phyloP scores from a whole-genome alignment of 768 basidiomycete genomes.

The Termitomyces sp. region DNA sequence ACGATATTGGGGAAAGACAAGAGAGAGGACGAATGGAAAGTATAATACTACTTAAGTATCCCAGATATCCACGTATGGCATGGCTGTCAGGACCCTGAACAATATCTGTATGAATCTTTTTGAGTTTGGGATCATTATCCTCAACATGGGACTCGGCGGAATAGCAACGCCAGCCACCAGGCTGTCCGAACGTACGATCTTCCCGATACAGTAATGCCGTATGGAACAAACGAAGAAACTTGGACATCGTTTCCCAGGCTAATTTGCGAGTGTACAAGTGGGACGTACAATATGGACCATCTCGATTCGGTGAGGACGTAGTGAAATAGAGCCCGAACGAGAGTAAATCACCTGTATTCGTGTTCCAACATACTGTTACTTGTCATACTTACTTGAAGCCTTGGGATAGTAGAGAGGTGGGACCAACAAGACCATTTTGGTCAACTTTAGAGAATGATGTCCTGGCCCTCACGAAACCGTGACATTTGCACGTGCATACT shows the following conservation, averaged over 20 bases:
- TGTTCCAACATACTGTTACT: background rate
- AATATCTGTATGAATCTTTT: constrained; percentile 20
- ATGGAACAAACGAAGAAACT: constrained; percentile 13
- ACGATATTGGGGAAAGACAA: constrained; percentile 1
- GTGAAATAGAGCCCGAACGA: background rate
- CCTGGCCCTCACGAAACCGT: background rate
- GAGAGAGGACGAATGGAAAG: constrained; percentile 1
- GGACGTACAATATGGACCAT: background rate
- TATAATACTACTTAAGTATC: constrained; percentile 14
- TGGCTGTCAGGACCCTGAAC: constrained; percentile 19
- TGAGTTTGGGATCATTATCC: constrained; percentile 24
- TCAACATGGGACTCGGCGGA: constrained; percentile 26
- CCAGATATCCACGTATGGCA: constrained; percentile 13
- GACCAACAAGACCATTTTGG: constrained; percentile 20
- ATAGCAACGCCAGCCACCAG: constrained; percentile 17
- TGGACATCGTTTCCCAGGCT: constrained; percentile 27
- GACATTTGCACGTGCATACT: constrained; percentile 21
- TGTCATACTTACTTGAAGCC: background rate
- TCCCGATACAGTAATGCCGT: constrained; percentile 29
- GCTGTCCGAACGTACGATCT: constrained; percentile 23
- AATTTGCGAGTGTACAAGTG: constrained; percentile 11
- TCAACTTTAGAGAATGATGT: constrained; percentile 8
- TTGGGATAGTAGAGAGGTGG: constrained; percentile 12
- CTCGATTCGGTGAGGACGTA: background rate
- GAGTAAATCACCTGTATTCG: background rate